phyloP scores from a whole-genome alignment of 345 rosid species.

The Citropsis articulata region DNA sequence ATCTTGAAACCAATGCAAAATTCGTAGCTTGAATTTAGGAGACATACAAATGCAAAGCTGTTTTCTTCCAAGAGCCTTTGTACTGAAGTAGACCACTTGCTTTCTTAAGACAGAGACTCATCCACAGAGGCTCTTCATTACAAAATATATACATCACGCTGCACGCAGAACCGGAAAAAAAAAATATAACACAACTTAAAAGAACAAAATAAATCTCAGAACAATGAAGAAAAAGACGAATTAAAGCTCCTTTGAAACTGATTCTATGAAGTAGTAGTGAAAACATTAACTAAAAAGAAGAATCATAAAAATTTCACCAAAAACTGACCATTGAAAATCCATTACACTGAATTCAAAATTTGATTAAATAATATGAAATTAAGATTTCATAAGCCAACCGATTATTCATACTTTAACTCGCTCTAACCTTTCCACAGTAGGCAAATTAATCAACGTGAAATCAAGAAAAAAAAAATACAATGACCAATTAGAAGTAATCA shows the following conservation, averaged over 20 bases:
- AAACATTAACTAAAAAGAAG: neutral
- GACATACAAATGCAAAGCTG: conserved; percentile 58
- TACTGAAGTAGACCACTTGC: conserved; percentile 53
- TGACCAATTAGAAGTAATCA: neutral
- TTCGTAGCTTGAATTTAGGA: neutral
- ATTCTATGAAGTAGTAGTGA: neutral
- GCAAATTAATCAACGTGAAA: neutral
- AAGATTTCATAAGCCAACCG: neutral
- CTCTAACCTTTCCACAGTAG: neutral
- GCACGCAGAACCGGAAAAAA: conserved; percentile 13
- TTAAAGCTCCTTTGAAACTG: neutral
- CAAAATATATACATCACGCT: conserved; percentile 88
- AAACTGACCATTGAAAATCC: neutral
- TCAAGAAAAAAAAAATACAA: neutral
- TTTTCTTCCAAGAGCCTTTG: conserved; percentile 90
- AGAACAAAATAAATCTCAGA: neutral
- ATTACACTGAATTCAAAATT: neutral
- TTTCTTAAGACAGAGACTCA: conserved; percentile 60
- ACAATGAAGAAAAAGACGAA: neutral
- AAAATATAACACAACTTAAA: neutral
- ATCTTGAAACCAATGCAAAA: neutral
- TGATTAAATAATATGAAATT: neutral
- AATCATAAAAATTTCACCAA: neutral
- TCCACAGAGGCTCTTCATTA: conserved; percentile 94
- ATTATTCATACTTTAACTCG: neutral